A percentile compares a stretch with the other conserved stretches of the same genome.
Conservation (phyloP, 495 filamentous ascomycete genomes). For the Astrocystis sublimbata region DNA sequence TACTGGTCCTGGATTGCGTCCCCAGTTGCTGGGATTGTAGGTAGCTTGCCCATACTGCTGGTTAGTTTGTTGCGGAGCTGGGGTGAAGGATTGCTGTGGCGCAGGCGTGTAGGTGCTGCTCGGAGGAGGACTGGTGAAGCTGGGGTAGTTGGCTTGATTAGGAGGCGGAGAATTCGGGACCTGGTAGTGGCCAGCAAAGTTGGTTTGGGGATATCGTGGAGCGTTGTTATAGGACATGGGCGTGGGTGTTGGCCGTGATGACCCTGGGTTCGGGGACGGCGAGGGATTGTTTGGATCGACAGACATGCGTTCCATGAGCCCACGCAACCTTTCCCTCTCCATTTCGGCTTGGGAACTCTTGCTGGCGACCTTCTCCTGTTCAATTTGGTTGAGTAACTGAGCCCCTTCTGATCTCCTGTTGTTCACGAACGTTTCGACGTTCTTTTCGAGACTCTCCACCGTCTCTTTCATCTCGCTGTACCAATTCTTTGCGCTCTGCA, state of each 20-base stretch:
- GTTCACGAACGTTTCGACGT: slow-evolving; percentile 94
- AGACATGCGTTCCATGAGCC: slow-evolving; percentile 94
- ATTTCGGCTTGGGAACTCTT: slow-evolving; percentile 75
- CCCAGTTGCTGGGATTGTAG: slow-evolving; percentile 52
- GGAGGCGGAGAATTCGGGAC: slow-evolving; percentile 53
- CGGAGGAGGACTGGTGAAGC: slow-evolving; percentile 32
- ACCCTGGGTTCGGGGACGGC: slow-evolving; percentile 49
- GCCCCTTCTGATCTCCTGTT: slow-evolving; percentile 91
- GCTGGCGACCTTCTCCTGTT: slow-evolving; percentile 68
- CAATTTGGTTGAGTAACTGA: slow-evolving; percentile 83
- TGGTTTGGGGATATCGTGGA: slow-evolving; percentile 50
- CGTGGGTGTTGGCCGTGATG: slow-evolving; percentile 48
- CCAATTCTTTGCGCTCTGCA: slow-evolving; percentile 84
- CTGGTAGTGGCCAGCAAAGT: slow-evolving; percentile 51
- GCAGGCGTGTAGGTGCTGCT: slow-evolving; percentile 27
- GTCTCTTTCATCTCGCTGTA: slow-evolving; percentile 96
- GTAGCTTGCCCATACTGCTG: slow-evolving; percentile 43
- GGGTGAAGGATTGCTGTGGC: slow-evolving; percentile 28
- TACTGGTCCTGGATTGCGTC: slow-evolving; percentile 50
- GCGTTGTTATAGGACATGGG: slow-evolving; percentile 41
- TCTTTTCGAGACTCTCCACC: slow-evolving; percentile 91
- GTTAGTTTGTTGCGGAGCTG: slow-evolving; percentile 27
- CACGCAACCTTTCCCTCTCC: slow-evolving; percentile 80
- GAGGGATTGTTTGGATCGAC: slow-evolving; percentile 58
- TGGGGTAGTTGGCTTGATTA: slow-evolving; percentile 42